phyloP scores from a whole-genome alignment of 495 filamentous ascomycete genomes.

The Aspergillus indologenus region DNA sequence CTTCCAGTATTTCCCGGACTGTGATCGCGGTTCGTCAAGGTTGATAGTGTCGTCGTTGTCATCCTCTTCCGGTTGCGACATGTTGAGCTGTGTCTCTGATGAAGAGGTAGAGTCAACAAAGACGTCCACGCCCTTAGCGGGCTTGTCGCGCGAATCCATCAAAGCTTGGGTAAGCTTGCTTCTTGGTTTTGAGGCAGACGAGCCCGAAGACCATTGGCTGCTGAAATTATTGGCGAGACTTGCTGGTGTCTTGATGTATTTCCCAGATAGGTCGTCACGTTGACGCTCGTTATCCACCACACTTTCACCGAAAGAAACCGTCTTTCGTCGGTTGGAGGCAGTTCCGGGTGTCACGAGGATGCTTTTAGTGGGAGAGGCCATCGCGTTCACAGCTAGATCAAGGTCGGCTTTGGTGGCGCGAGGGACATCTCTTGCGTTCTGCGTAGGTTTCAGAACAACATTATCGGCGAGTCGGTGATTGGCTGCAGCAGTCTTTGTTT shows the following conservation, averaged over 20 bases:
- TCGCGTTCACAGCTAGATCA: constrained; percentile 28
- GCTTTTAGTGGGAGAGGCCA: constrained; percentile 65
- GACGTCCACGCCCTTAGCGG: constrained; percentile 24
- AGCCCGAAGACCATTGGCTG: constrained; percentile 59
- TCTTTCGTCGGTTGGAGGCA: constrained; percentile 73
- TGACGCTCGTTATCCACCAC: constrained; percentile 61
- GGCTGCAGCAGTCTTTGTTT: constrained; percentile 19
- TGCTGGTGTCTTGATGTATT: constrained; percentile 30
- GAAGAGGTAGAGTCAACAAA: constrained; percentile 13
- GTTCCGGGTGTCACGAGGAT: constrained; percentile 92
- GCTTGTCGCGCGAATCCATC: constrained; percentile 43
- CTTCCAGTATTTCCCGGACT: constrained; percentile 94
- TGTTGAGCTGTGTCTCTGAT: constrained; percentile 13
- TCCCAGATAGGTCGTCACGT: constrained; percentile 32
- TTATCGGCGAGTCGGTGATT: constrained; percentile 25
- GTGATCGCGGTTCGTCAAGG: constrained; percentile 73
- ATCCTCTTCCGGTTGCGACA: constrained; percentile 20
- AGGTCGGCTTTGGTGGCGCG: constrained; percentile 26
- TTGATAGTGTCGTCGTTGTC: constrained; percentile 68
- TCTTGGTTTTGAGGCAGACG: constrained; percentile 40
- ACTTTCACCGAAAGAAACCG: constrained; percentile 80
- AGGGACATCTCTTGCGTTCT: constrained; percentile 25
- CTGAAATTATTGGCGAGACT: constrained; percentile 58
- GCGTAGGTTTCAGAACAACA: constrained; percentile 20
- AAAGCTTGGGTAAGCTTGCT: constrained; percentile 47